Evolutionary conservation across 78 protist genomes (phyloP).

Genomic region (Speleostelium caveatum): DNA sequence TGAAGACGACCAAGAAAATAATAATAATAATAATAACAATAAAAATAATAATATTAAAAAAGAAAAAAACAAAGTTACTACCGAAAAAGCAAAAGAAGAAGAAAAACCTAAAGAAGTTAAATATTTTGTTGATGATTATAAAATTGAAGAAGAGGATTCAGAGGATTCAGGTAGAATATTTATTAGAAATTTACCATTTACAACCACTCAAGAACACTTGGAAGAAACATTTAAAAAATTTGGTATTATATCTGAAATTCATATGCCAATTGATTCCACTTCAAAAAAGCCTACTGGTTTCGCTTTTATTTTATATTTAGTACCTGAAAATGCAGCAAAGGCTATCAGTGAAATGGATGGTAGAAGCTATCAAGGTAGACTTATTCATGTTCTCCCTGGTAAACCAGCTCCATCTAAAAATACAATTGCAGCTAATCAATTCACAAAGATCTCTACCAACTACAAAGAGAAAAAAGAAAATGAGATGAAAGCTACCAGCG

Average conservation of each 20-base stretch:
- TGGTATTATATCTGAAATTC: constrained; percentile 88
- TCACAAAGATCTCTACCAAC: not conserved
- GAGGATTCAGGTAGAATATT: constrained; percentile 78
- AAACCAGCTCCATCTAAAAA: constrained; percentile 17
- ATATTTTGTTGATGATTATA: constrained; percentile 21
- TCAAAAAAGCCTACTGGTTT: constrained; percentile 90
- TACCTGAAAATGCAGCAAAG: constrained; percentile 89
- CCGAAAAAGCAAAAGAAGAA: not conserved
- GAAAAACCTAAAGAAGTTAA: constrained; percentile 18
- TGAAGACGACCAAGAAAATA: not conserved
- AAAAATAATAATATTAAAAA: constrained; percentile 7
- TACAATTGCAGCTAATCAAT: not conserved
- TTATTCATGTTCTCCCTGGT: constrained; percentile 93
- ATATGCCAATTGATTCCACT: constrained; percentile 88
- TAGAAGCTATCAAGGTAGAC: constrained; percentile 79
- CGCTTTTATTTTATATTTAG: constrained; percentile 86
- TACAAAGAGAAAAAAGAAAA: constrained; percentile 76
- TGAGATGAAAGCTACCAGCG: constrained; percentile 54
- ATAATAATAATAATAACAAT: not conserved
- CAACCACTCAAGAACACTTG: constrained; percentile 64
- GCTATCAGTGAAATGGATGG: constrained; percentile 82
- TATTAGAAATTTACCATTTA: constrained; percentile 72
- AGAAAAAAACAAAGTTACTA: not conserved
- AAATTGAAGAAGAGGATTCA: constrained; percentile 51
- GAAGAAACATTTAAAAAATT: constrained; percentile 13